Conservation (phyloP, 1,284 basidiomycete species). For the Cutaneotrichosporon sp. region DNA sequence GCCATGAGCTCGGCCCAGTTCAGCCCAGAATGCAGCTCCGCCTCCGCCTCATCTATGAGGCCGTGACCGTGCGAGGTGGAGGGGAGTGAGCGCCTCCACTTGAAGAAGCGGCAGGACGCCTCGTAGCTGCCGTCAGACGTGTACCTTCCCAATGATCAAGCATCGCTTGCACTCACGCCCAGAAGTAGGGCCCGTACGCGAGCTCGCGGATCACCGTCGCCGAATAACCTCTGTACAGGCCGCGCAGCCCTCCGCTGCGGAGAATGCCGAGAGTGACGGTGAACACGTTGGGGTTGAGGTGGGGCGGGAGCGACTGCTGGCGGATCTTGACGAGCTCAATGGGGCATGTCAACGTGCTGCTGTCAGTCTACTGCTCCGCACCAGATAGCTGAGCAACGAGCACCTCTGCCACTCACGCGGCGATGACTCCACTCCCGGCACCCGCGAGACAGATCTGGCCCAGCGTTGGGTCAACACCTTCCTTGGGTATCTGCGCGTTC, state of each 20-base stretch:
- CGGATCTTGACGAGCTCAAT: conserved; percentile 84
- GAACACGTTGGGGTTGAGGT: conserved; percentile 55
- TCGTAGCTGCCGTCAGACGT: conserved; percentile 61
- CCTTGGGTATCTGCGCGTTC: conserved; percentile 34
- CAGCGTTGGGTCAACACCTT: conserved; percentile 34
- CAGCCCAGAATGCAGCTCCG: conserved; percentile 54
- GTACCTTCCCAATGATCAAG: too few relatives aligned
- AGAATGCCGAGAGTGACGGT: conserved; percentile 62
- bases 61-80: conserved; percentile 32
- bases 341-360: conserved; percentile 72
- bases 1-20: conserved; percentile 66
- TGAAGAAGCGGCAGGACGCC: conserved; percentile 66
- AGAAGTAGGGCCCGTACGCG: conserved; percentile 82
- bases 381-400: not conserved
- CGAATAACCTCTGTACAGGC: conserved; percentile 73
- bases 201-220: conserved; percentile 72
- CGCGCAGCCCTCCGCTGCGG: conserved; percentile 61
- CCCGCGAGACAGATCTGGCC: conserved; percentile 73
- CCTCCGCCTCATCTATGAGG: conserved; percentile 58
- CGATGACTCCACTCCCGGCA: conserved; percentile 70
- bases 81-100: conserved; percentile 26
- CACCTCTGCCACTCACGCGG: conserved; percentile 61
- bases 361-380: not conserved
- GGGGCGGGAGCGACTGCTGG: conserved; percentile 61
- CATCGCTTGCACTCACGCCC: conserved; percentile 65